These are phyloP conservation scores for Fragaria nilgerrensis DNA, from an alignment of 306 rosid genomes.

Conservation along the genomic window DNA sequence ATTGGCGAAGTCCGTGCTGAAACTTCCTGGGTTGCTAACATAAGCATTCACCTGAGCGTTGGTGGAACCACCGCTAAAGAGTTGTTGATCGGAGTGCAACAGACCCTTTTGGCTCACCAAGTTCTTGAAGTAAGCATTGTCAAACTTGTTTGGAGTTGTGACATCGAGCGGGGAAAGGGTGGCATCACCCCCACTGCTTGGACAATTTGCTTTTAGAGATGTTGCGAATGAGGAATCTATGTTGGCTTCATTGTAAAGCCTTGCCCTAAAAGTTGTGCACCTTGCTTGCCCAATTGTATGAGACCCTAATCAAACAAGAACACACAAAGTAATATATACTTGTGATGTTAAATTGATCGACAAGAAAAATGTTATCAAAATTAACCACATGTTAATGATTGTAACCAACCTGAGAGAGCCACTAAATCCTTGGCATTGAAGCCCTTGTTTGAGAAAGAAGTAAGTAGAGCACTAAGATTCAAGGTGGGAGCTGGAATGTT, in stretches of 20 bases:
- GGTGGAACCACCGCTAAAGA: slow-evolving; percentile 52
- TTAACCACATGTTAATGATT: not conserved
- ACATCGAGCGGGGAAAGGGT: slow-evolving; percentile 47
- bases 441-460: slow-evolving; percentile 55
- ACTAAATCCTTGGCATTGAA: slow-evolving; percentile 51
- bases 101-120: slow-evolving; percentile 49
- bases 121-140: slow-evolving; percentile 57
- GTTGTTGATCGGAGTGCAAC: slow-evolving; percentile 60
- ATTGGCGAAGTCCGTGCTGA: slow-evolving; percentile 48
- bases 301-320: slow-evolving; percentile 32
- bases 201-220: slow-evolving; percentile 42
- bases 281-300: slow-evolving; percentile 61
- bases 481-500: slow-evolving; percentile 44
- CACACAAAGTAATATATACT: not conserved
- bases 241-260: slow-evolving; percentile 62
- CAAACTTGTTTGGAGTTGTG: slow-evolving; percentile 34
- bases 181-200: slow-evolving; percentile 44
- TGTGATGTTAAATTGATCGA: not conserved
- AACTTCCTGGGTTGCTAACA: slow-evolving; percentile 20
- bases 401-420: slow-evolving; percentile 54
- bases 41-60: slow-evolving; percentile 45
- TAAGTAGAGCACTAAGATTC: slow-evolving; percentile 37
- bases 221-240: slow-evolving; percentile 46
- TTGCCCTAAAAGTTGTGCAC: slow-evolving; percentile 37
- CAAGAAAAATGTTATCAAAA: not conserved